Evolutionary conservation across 2,329 filamentous ascomycete genomes (phyloP).

Genomic region (Keithomyces neogunnii): DNA sequence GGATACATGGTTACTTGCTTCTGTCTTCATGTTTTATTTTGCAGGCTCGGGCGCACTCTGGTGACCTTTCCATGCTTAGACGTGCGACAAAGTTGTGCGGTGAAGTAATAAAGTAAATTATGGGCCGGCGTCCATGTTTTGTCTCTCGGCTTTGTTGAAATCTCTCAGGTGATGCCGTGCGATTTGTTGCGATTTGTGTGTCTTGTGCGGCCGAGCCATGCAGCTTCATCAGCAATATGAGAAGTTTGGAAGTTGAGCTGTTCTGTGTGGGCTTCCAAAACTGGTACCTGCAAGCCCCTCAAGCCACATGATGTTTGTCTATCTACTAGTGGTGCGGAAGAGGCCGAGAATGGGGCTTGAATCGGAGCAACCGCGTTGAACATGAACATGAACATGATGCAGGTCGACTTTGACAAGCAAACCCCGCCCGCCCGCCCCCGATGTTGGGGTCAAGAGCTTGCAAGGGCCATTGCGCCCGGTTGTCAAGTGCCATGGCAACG

Average conservation of each 20-base stretch:
- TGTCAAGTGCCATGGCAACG: no score
- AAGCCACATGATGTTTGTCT: not conserved
- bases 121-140: not conserved
- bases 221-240: no score
- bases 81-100: not conserved
- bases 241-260: no score
- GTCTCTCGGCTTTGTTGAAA: not conserved
- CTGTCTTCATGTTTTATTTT: not conserved
- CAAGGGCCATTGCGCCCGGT: no score
- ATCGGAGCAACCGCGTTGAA: no score
- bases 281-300: not conserved
- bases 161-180: not conserved
- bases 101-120: not conserved
- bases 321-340: constrained; percentile 2
- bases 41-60: not conserved
- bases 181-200: not conserved
- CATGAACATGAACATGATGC: no score
- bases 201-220: no score
- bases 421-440: no score
- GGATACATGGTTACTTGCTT: not conserved
- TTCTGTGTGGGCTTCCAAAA: not conserved
- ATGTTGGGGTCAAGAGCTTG: no score
- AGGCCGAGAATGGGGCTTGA: constrained; percentile 2
- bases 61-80: not conserved
- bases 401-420: not conserved